Percentiles rank a stretch among this genome's conserved stretches.
phyloP scores from a whole-genome alignment of 176 grass and related monocot species.

The Oryza glaberrima region DNA sequence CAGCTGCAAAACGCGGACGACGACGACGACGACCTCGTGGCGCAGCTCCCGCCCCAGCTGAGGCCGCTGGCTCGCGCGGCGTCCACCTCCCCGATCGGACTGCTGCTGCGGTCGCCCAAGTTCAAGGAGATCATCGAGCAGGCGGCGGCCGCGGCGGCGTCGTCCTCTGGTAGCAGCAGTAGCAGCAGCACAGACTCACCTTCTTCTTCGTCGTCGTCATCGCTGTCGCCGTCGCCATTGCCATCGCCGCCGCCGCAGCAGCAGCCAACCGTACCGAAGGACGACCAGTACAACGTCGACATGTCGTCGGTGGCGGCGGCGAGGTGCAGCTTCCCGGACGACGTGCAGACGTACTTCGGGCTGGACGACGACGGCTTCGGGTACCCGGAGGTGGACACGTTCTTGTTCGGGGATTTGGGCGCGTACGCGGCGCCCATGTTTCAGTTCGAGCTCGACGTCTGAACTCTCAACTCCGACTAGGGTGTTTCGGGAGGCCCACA shows the following conservation, averaged over 20 bases:
- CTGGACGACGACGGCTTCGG: constrained; percentile 16
- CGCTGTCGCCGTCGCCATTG: not conserved
- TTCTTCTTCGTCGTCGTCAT: not conserved
- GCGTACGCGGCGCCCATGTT: constrained; percentile 64
- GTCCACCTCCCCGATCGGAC: constrained; percentile 20
- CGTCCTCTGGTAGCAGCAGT: not conserved
- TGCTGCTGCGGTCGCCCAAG: constrained; percentile 45
- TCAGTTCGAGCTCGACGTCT: constrained; percentile 48
- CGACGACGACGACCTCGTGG: not conserved
- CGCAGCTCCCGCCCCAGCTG: not conserved
- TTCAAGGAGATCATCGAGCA: constrained; percentile 64
- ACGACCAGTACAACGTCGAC: not conserved
- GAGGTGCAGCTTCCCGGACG: constrained; percentile 67
- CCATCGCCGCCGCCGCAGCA: not conserved
- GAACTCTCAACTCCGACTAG: not conserved
- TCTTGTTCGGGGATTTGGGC: constrained; percentile 60
- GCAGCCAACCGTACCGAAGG: not conserved
- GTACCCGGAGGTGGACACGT: constrained; percentile 48
- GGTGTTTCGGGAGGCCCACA: not conserved
- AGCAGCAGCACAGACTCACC: not conserved
- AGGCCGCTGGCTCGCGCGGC: too few relatives aligned
- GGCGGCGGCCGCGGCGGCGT: not conserved
- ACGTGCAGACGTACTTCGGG: constrained; percentile 73
- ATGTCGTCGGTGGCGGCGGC: not conserved
- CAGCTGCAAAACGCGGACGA: not conserved